Evolutionary conservation across 2,329 filamentous ascomycete genomes (phyloP).

Genomic region (Penicillium concentricum): DNA sequence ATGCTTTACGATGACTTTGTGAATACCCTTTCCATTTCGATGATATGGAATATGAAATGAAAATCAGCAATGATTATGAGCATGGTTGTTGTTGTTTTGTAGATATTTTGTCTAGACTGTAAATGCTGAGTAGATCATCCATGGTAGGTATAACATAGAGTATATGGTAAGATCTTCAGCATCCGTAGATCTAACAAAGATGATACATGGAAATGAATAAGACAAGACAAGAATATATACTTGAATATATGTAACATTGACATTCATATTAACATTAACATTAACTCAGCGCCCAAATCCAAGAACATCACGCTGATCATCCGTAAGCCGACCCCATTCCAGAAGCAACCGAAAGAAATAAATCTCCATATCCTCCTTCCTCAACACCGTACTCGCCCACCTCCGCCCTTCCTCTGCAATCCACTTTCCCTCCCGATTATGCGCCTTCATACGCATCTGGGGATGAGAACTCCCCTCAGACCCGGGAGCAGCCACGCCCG

Average conservation of each 20-base stretch:
- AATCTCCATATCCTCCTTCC: constrained; percentile 74
- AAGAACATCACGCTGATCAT: constrained; percentile 57
- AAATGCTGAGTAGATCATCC: neutral
- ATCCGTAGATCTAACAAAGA: neutral
- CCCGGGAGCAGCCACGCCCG: constrained; percentile 47
- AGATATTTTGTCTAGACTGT: neutral
- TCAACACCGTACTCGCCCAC: constrained; percentile 64
- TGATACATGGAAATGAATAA: neutral
- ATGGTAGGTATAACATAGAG: too few relatives aligned
- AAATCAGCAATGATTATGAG: neutral
- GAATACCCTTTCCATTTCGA: constrained; percentile 8
- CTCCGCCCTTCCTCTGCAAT: constrained; percentile 65
- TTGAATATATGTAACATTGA: neutral
- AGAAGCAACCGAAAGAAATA: constrained; percentile 76
- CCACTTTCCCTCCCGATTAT: constrained; percentile 57
- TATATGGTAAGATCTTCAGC: neutral
- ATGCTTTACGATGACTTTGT: constrained; percentile 35
- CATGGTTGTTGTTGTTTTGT: neutral
- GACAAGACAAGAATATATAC: neutral
- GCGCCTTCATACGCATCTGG: constrained; percentile 50
- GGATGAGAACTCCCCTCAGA: constrained; percentile 39
- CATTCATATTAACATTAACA: constrained; percentile 1
- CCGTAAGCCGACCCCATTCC: constrained; percentile 71
- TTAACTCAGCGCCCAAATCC: constrained; percentile 34
- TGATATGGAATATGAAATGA: neutral